A percentile compares a stretch with the other conserved stretches of the same genome.
These are phyloP conservation scores for Caloboletus firmus DNA, from an alignment of 1,284 basidiomycete genomes.

Conservation along the genomic window DNA sequence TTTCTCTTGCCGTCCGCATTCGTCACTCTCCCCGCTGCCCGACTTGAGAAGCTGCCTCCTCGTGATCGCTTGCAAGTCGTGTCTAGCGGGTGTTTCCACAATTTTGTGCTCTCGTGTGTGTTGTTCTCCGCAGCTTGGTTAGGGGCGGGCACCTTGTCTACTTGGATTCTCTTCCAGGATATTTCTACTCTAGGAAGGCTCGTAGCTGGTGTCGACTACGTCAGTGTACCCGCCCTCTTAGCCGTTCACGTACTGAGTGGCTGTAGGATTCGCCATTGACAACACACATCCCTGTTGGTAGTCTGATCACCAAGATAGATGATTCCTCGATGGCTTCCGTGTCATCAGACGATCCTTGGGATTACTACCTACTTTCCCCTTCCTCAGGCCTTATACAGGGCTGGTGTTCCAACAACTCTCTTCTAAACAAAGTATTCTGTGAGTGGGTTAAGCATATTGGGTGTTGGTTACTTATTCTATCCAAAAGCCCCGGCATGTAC, in stretches of 20 bases:
- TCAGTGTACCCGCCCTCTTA: conserved; percentile 28
- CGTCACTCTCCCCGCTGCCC: conserved; percentile 51
- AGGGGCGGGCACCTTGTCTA: conserved; percentile 32
- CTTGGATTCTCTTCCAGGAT: conserved; percentile 49
- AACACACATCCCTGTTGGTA: conserved; percentile 50
- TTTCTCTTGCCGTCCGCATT: conserved; percentile 69
- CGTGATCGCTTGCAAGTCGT: conserved; percentile 54
- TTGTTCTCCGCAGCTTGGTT: conserved; percentile 37
- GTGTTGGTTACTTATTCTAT: conserved; percentile 23
- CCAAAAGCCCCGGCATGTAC: conserved; percentile 15
- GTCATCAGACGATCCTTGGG: conserved; percentile 45
- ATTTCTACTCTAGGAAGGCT: conserved; percentile 49
- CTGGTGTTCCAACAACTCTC: conserved; percentile 53
- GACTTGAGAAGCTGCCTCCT: conserved; percentile 42
- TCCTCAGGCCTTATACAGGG: conserved; percentile 37
- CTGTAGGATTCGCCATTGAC: conserved; percentile 56
- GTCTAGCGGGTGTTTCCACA: conserved; percentile 71
- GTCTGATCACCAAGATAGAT: conserved; percentile 57
- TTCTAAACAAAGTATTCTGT: conserved; percentile 17
- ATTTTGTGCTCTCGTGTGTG: conserved; percentile 49
- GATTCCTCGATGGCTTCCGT: conserved; percentile 45
- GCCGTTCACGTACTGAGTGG: conserved; percentile 11
- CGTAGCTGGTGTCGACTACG: conserved; percentile 50
- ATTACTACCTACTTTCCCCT: conserved; percentile 40
- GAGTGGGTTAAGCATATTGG: background rate